phyloP scores from a whole-genome alignment of 768 basidiomycete species.

The Boletus pseudopeckii region DNA sequence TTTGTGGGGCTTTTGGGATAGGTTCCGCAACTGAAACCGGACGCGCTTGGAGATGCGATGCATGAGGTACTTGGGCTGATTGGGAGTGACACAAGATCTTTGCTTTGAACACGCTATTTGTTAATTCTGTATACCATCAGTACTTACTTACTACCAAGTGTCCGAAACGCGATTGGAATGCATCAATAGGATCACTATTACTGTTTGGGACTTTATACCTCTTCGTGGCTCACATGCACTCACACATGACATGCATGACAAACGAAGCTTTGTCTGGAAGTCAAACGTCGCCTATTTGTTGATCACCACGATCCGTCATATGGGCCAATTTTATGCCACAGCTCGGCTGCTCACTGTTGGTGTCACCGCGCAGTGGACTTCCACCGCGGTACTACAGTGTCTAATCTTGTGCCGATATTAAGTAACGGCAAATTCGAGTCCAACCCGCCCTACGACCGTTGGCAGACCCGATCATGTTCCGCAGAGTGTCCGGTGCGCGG shows the following conservation, averaged over 20 bases:
- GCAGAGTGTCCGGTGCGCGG: slow-evolving; percentile 1
- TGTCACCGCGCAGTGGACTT: neutral
- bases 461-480: slow-evolving; percentile 18
- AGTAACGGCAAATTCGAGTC: neutral
- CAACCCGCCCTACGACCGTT: neutral
- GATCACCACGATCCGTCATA: neutral
- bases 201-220: neutral
- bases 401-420: neutral
- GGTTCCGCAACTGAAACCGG: slow-evolving; percentile 31
- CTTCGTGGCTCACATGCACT: neutral
- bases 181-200: neutral
- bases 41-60: slow-evolving; percentile 23
- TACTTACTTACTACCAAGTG: neutral
- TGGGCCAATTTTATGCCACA: neutral
- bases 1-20: slow-evolving; percentile 1
- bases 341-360: neutral
- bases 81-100: slow-evolving; percentile 7
- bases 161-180: no score
- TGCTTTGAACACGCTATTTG: slow-evolving; percentile 9
- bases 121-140: neutral
- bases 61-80: slow-evolving; percentile 22
- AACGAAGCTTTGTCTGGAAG: neutral
- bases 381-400: neutral
- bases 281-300: neutral
- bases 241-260: no score